Conservation (phyloP, 1,284 basidiomycete species). For the Cutaneotrichosporon sp. region DNA sequence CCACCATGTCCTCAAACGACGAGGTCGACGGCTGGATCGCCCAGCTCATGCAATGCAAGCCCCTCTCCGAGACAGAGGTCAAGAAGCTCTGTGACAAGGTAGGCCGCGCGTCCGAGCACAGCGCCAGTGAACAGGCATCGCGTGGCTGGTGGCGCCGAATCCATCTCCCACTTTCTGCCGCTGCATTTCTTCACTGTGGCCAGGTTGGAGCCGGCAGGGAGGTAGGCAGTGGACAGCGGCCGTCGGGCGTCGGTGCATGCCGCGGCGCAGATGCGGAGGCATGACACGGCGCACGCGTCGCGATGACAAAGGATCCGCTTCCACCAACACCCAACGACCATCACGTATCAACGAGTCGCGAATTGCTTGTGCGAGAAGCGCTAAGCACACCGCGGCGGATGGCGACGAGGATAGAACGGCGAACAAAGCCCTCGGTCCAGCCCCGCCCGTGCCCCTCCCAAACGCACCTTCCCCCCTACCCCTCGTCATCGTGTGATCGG, state of each 20-base stretch:
- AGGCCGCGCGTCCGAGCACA: constrained; percentile 41
- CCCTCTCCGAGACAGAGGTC: constrained; percentile 91
- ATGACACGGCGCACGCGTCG: neutral
- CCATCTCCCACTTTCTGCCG: neutral
- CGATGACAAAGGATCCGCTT: neutral
- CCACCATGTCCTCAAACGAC: constrained; percentile 44
- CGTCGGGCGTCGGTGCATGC: neutral
- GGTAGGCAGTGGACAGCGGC: too few relatives aligned
- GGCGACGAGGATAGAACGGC: neutral
- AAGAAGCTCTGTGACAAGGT: constrained; percentile 99
- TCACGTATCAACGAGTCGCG: too few relatives aligned
- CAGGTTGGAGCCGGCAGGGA: neutral
- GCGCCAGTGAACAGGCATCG: neutral
- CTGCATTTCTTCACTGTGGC: neutral
- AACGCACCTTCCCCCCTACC: neutral
- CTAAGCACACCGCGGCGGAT: neutral
- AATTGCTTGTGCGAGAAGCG: too few relatives aligned
- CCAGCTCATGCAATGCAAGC: constrained; percentile 97
- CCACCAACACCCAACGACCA: neutral
- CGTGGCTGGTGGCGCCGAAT: neutral
- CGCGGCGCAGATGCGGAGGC: neutral
- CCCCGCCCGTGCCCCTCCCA: neutral
- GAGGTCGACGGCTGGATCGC: constrained; percentile 84
- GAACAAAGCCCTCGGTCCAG: neutral
- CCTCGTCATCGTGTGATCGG: neutral